Evolutionary conservation across 2,329 filamentous ascomycete genomes (phyloP).

Genomic region (Paraconiothyrium sp.): DNA sequence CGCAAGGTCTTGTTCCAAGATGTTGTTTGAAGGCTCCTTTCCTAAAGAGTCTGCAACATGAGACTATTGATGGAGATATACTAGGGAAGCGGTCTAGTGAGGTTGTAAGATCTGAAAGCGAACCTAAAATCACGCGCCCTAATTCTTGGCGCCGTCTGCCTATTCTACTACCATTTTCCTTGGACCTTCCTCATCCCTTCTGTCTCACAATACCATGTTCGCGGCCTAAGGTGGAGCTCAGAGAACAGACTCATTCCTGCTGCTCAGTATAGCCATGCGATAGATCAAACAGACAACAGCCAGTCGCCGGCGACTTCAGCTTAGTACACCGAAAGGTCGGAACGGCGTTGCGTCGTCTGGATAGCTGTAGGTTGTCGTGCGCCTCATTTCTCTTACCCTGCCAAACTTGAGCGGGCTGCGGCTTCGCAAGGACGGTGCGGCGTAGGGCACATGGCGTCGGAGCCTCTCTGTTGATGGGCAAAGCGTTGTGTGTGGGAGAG

Average conservation of each 20-base stretch:
- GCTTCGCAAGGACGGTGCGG: conserved; percentile 19
- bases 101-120: conserved; percentile 8
- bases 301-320: conserved; percentile 37
- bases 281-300: conserved; percentile 50
- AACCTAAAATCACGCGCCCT: not conserved
- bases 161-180: not conserved
- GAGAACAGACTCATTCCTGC: conserved; percentile 61
- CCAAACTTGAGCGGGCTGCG: conserved; percentile 24
- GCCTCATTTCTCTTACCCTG: conserved; percentile 16
- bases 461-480: conserved; percentile 9
- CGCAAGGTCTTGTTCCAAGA: conserved; percentile 46
- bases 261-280: conserved; percentile 65
- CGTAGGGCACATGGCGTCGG: conserved; percentile 11
- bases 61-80: not conserved
- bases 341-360: conserved; percentile 29
- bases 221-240: conserved; percentile 63
- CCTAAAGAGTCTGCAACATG: not conserved
- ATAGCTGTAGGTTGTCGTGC: conserved; percentile 31
- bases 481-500: conserved; percentile 5
- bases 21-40: conserved; percentile 25
- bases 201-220: conserved; percentile 31
- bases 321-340: conserved; percentile 31
- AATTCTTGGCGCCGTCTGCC: conserved; percentile 1
- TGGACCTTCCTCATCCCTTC: not conserved
- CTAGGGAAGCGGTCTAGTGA: not conserved